Evolutionary conservation across 73 alveolate genomes (phyloP).

Genomic region (Paramecium bursaria): DNA sequence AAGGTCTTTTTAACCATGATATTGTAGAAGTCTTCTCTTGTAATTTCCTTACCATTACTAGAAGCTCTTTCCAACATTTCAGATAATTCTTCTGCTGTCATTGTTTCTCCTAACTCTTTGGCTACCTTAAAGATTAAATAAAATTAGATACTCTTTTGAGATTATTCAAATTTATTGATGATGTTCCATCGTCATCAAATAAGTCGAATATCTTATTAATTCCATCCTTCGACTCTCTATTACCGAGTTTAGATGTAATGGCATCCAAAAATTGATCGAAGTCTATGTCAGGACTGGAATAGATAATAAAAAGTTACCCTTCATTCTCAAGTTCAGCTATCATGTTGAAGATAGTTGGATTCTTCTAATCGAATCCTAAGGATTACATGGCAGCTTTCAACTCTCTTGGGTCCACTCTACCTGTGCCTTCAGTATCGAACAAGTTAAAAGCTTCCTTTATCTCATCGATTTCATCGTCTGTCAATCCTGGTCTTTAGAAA

Average conservation of each 20-base stretch:
- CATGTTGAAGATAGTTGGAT: slow-evolving; percentile 97
- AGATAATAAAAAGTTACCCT: slow-evolving; percentile 62
- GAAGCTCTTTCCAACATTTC: slow-evolving; percentile 97
- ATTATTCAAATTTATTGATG: slow-evolving; percentile 85
- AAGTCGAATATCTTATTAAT: slow-evolving; percentile 90
- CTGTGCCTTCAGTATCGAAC: slow-evolving; percentile 96
- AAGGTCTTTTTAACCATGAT: slow-evolving; percentile 86
- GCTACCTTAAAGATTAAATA: slow-evolving; percentile 64
- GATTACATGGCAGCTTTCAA: slow-evolving; percentile 97
- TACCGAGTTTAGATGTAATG: slow-evolving; percentile 94
- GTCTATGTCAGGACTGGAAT: slow-evolving; percentile 87
- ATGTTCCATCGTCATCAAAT: slow-evolving; percentile 91
- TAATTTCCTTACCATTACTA: slow-evolving; percentile 92
- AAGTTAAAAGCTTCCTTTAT: slow-evolving; percentile 98
- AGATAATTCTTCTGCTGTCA: slow-evolving; percentile 88
- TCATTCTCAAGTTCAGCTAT: slow-evolving; percentile 95
- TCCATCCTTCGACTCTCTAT: slow-evolving; percentile 90
- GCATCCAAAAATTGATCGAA: slow-evolving; percentile 97
- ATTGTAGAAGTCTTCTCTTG: slow-evolving; percentile 95
- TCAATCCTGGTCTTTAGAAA: slow-evolving; percentile 81
- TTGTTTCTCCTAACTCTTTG: slow-evolving; percentile 94
- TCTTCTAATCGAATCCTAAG: slow-evolving; percentile 95
- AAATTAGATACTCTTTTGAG: slow-evolving; percentile 77
- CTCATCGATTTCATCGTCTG: slow-evolving; percentile 87
- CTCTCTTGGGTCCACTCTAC: slow-evolving; percentile 98